A percentile compares a stretch with the other conserved stretches of the same genome.
Conservation (phyloP, 768 basidiomycete species). For the Naganishia vishniacii region DNA sequence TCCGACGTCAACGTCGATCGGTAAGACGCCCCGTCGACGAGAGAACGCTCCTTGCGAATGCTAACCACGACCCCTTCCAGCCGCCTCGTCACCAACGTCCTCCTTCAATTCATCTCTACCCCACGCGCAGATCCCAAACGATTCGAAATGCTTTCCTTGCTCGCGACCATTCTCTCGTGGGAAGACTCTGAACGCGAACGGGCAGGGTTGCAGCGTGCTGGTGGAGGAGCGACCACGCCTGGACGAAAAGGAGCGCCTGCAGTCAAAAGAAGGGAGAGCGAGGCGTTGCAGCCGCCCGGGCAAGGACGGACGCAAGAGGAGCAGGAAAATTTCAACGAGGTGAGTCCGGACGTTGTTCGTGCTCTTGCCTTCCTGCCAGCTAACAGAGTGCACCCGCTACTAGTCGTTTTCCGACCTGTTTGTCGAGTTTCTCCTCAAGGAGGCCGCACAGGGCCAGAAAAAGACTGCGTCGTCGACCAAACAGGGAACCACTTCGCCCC, state of each 20-base stretch:
- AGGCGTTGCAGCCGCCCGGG: slow-evolving; percentile 36
- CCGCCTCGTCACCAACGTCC: slow-evolving; percentile 86
- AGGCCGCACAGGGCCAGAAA: slow-evolving; percentile 59
- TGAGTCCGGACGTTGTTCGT: slow-evolving; percentile 24
- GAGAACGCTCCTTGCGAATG: background rate
- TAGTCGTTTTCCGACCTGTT: slow-evolving; percentile 96
- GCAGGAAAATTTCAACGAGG: slow-evolving; percentile 48
- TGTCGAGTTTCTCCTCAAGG: slow-evolving; percentile 96
- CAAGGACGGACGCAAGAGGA: slow-evolving; percentile 37
- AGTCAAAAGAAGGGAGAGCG: slow-evolving; percentile 23
- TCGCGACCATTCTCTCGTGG: slow-evolving; percentile 89
- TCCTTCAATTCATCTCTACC: slow-evolving; percentile 81
- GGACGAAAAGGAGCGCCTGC: slow-evolving; percentile 38
- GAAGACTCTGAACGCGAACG: slow-evolving; percentile 81
- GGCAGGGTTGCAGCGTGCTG: slow-evolving; percentile 70
- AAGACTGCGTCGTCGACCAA: background rate
- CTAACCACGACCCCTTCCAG: slow-evolving; percentile 49
- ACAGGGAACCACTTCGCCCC: background rate
- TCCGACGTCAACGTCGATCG: slow-evolving; percentile 81
- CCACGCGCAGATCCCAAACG: slow-evolving; percentile 88
- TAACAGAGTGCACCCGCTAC: background rate
- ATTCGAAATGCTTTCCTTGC: slow-evolving; percentile 88
- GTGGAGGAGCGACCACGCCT: slow-evolving; percentile 29
- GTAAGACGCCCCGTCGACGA: slow-evolving; percentile 33
- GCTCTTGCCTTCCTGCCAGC: background rate